Percentiles rank a stretch among this genome's conserved stretches.
phyloP scores from a whole-genome alignment of 176 grass and related monocot genomes.

The Lolium perenne region DNA sequence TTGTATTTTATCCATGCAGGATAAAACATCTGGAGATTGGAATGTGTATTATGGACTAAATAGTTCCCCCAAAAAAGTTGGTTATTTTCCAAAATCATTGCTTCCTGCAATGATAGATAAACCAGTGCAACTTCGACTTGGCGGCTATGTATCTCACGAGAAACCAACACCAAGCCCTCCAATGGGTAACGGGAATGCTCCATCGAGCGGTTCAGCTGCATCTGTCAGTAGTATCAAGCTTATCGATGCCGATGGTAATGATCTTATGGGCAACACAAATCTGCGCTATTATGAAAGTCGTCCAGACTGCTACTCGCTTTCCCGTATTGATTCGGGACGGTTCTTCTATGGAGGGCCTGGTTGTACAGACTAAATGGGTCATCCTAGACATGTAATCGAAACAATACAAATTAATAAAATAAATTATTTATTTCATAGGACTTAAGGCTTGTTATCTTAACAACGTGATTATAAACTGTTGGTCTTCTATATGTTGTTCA shows the following conservation, averaged over 20 bases:
- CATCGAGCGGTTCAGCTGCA: not conserved
- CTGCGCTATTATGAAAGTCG: not conserved
- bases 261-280: not conserved
- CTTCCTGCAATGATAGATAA: not conserved
- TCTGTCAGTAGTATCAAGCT: not conserved
- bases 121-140: not conserved
- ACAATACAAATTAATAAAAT: too few species aligned
- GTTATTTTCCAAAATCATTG: slow-evolving; percentile 1
- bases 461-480: too few species aligned
- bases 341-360: not conserved
- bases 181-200: too few species aligned
- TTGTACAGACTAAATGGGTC: not conserved
- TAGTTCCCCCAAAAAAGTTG: not conserved
- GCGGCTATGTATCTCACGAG: too few species aligned
- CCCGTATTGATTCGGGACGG: not conserved
- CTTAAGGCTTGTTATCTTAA: too few species aligned
- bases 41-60: not conserved
- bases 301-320: not conserved
- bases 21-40: not conserved
- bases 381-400: not conserved
- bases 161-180: too few species aligned
- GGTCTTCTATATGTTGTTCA: too few species aligned
- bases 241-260: not conserved
- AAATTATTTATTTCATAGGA: too few species aligned
- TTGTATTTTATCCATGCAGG: not conserved